Conservation (phyloP, 2,329 filamentous ascomycete genomes). For the Lomentospora prolificans region DNA sequence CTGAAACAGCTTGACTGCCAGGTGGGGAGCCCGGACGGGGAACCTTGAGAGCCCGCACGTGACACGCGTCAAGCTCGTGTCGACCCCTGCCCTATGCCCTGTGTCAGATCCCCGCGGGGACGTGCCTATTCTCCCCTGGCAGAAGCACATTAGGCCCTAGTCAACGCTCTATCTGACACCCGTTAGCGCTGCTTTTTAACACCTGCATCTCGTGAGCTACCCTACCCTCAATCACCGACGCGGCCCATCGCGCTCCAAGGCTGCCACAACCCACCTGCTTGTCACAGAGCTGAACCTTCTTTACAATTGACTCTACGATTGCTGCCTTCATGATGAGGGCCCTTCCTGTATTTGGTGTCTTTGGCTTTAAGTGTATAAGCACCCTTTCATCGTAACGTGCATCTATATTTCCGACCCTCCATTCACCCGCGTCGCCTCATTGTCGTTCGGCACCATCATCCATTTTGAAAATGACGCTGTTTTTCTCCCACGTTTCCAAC, state of each 20-base stretch:
- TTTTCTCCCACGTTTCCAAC: constrained; percentile 63
- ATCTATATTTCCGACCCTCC: too few species aligned
- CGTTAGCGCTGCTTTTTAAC: not conserved
- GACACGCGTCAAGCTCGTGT: constrained; percentile 7
- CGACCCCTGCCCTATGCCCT: not conserved
- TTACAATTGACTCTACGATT: not conserved
- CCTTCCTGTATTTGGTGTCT: too few species aligned
- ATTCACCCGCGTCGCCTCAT: too few species aligned
- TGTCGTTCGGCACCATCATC: too few species aligned
- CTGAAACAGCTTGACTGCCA: too few species aligned
- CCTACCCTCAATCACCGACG: not conserved
- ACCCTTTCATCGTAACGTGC: too few species aligned
- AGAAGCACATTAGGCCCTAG: too few species aligned
- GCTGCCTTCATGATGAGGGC: not conserved
- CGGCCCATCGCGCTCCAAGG: not conserved
- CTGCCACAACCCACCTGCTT: not conserved
- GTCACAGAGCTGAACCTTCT: not conserved
- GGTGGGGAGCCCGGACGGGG: too few species aligned
- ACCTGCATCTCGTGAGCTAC: not conserved
- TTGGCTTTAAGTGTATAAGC: too few species aligned
- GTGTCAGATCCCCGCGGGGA: not conserved
- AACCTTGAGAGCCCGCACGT: too few species aligned
- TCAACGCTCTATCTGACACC: too few species aligned
- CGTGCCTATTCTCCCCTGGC: too few species aligned
- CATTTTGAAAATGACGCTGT: constrained; percentile 63